phyloP scores from a whole-genome alignment of 2,329 filamentous ascomycete species.

The Phialocephala subalpina region DNA sequence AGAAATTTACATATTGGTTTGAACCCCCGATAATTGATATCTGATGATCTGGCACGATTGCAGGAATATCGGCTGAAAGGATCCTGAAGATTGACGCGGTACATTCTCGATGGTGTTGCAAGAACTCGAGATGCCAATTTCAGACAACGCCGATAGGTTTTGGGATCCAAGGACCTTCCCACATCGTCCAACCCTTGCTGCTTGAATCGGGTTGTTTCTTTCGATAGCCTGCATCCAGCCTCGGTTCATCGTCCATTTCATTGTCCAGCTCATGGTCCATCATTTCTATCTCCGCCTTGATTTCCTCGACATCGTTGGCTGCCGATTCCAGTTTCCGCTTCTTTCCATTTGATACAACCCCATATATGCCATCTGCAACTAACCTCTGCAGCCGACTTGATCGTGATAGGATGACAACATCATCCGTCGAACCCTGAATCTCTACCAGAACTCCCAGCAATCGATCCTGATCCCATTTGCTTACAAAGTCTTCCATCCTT shows the following conservation, averaged over 20 bases:
- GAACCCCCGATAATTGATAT: not conserved
- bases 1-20: not conserved
- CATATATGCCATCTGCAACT: conserved; percentile 42
- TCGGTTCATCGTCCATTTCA: conserved; percentile 23
- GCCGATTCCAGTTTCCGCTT: not conserved
- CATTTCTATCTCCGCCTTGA: conserved; percentile 33
- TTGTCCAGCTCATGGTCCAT: conserved; percentile 35
- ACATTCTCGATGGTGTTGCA: not conserved
- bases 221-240: conserved; percentile 17
- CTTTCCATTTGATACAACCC: not conserved
- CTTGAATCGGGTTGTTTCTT: conserved; percentile 19
- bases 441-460: conserved; percentile 36
- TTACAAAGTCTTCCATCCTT: conserved; percentile 28
- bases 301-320: conserved; percentile 24
- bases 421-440: conserved; percentile 28
- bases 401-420: conserved; percentile 31
- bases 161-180: conserved; percentile 61
- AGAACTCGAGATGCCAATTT: not conserved
- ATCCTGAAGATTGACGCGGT: not conserved
- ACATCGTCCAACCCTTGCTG: conserved; percentile 55
- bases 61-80: not conserved
- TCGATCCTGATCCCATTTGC: conserved; percentile 32
- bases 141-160: conserved; percentile 63
- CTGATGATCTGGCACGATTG: not conserved
- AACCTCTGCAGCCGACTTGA: conserved; percentile 51